phyloP scores from a whole-genome alignment of 352 stramenopile genomes.

The Phytophthora pistaciae region DNA sequence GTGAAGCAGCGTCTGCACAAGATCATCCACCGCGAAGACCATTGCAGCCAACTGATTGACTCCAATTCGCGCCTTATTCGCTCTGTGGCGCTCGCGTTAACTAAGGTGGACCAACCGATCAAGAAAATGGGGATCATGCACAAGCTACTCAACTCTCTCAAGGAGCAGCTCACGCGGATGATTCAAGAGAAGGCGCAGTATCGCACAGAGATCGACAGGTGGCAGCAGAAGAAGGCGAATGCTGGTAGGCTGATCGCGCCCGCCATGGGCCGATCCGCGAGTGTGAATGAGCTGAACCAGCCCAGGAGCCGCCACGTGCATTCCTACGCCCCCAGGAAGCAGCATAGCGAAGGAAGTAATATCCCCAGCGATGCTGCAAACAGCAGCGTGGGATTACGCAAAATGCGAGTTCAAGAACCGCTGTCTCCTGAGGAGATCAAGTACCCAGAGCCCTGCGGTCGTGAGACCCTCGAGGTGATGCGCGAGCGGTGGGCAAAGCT shows the following conservation, averaged over 20 bases:
- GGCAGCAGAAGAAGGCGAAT: slow-evolving; percentile 57
- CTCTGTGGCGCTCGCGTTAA: slow-evolving; percentile 80
- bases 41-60: slow-evolving; percentile 80
- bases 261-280: slow-evolving; percentile 70
- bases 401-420: slow-evolving; percentile 32
- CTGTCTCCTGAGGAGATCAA: slow-evolving; percentile 66
- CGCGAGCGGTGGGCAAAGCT: slow-evolving; percentile 94
- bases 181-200: slow-evolving; percentile 83
- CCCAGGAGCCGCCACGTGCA: slow-evolving; percentile 66
- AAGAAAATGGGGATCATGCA: slow-evolving; percentile 93
- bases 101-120: slow-evolving; percentile 94
- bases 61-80: slow-evolving; percentile 84
- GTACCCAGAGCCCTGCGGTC: slow-evolving; percentile 84
- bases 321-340: slow-evolving; percentile 54
- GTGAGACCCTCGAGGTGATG: slow-evolving; percentile 90
- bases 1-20: slow-evolving; percentile 90
- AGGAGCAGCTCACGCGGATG: slow-evolving; percentile 89
- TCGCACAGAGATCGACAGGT: slow-evolving; percentile 56
- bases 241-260: slow-evolving; percentile 33
- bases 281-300: slow-evolving; percentile 65
- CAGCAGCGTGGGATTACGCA: slow-evolving; percentile 39
- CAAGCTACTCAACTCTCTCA: slow-evolving; percentile 94
- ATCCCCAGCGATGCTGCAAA: slow-evolving; percentile 49
- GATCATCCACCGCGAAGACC: slow-evolving; percentile 88
- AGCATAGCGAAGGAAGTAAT: slow-evolving; percentile 43